Base-by-base conservation (phyloP, 2,329 filamentous ascomycete genomes). In the Trichoderma brevicompactum region DNA sequence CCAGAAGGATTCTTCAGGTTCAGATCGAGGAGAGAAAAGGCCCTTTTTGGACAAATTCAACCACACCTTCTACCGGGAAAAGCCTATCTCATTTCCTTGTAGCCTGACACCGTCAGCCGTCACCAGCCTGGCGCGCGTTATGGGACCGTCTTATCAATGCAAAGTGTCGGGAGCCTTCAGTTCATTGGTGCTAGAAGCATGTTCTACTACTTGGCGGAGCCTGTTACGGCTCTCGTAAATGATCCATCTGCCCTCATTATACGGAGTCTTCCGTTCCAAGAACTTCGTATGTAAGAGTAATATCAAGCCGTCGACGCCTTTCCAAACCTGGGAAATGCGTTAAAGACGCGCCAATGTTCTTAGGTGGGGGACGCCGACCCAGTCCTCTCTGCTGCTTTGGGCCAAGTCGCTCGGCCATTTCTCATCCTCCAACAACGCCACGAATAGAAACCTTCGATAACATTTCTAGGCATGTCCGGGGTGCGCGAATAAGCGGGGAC, bases 401-500 rank as follows among this genome's bases (percentile, higher is more conserved):
- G 60, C 10, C 48, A 54, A 38, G 40, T 46, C 13, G 28, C 49
- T 63, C 60, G 60, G 60, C 49, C 60, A 53, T 63, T 63, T 63
- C 38, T 63, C 23, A 43, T 54, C 60, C 12, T 63, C n/a, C 38
- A 54, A 44, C 28, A 46, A 38, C 60, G 60, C 60, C 60, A 63
- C 60, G 52, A 41, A 41, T 56, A 40, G 52, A 56, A 64, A 13
- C 2, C 34, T 64, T 64, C 61, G 52, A 64, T 56, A 49, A 49
- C 50, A 53, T 41, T 64, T 64, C 61, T 64, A 64, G 53, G 38
- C 61, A 48, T 41, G 43, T 46, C 50, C 61, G 61, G 52, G 61
- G 43, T 49, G 43, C 52, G 40, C 61, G 17, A 64, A 32, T 34
- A 49, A 38, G 61, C 43, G 52, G 52, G 52, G 61, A 64, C 38